Conservation (phyloP, 2,329 filamentous ascomycete genomes). For the Penicillium verrucosum region DNA sequence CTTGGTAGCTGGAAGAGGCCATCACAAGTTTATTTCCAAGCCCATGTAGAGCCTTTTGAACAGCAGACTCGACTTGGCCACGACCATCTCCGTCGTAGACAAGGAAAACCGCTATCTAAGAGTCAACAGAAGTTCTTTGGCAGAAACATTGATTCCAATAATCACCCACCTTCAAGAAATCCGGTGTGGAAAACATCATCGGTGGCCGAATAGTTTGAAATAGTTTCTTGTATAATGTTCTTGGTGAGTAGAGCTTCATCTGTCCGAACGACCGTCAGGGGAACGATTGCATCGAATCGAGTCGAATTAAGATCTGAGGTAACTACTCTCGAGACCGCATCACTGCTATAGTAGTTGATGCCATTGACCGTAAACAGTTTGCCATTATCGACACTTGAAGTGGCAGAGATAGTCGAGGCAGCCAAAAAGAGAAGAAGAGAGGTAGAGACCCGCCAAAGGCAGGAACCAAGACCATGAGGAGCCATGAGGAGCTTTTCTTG, state of each 20-base stretch:
- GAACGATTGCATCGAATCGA: constrained; percentile 11
- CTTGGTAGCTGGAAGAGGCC: background rate
- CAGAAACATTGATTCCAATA: background rate
- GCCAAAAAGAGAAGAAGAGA: background rate
- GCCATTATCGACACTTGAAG: constrained; percentile 9
- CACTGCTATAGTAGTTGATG: constrained; percentile 31
- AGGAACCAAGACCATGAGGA: background rate
- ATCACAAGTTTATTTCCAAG: constrained; percentile 4
- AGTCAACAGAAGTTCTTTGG: background rate
- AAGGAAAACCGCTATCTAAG: background rate
- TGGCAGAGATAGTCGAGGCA: background rate
- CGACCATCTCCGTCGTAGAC: constrained; percentile 2
- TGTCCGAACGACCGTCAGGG: constrained; percentile 17
- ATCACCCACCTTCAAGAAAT: constrained; percentile 12
- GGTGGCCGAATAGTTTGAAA: constrained; percentile 9
- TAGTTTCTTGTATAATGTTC: constrained; percentile 1
- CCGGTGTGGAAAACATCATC: constrained; percentile 20
- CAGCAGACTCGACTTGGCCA: background rate
- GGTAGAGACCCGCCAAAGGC: background rate
- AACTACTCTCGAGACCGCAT: constrained; percentile 14
- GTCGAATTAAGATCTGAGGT: background rate
- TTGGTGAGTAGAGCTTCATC: background rate
- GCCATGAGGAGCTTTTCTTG: background rate
- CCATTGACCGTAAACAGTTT: constrained; percentile 25
- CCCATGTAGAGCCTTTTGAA: background rate